Percentiles rank a stretch among this genome's conserved stretches.
Evolutionary conservation across 106 monocot genomes (phyloP).

Genomic region (Triglochin maritima): DNA sequence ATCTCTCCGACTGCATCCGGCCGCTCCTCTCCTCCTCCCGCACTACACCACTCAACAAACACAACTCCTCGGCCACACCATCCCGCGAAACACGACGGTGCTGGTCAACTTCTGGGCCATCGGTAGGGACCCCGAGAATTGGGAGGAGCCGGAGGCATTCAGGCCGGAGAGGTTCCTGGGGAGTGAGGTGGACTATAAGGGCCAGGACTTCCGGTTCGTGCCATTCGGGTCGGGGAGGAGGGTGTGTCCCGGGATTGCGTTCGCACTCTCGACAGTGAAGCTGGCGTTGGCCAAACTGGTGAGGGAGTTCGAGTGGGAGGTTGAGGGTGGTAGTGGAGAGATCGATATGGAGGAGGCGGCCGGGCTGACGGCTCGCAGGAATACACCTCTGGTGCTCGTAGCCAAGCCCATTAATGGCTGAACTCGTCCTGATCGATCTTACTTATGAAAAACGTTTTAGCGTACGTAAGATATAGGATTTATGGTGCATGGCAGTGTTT

Average conservation of each 20-base stretch:
- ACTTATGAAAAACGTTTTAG: too few relatives aligned
- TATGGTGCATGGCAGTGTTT: too few relatives aligned
- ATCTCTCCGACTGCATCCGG: background rate
- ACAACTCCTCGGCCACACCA: background rate
- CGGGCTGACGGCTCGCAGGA: background rate
- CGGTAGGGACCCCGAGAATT: background rate
- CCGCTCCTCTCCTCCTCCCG: background rate
- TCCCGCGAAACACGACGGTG: slow-evolving; percentile 1
- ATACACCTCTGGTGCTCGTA: too few relatives aligned
- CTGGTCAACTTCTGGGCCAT: slow-evolving; percentile 1
- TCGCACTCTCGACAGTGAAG: background rate
- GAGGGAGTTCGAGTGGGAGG: background rate
- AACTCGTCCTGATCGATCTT: too few relatives aligned
- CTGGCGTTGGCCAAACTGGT: slow-evolving; percentile 1
- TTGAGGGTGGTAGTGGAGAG: background rate
- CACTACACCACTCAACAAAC: background rate
- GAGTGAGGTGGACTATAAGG: background rate
- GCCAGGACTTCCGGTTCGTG: background rate
- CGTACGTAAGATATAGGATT: too few relatives aligned
- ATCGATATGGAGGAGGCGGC: background rate
- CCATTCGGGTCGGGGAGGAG: background rate
- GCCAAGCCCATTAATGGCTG: too few relatives aligned
- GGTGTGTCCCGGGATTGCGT: background rate
- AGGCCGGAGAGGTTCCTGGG: slow-evolving; percentile 6
- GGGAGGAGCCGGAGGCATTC: slow-evolving; percentile 6